phyloP scores from a whole-genome alignment of 306 rosid species.

The Vigna hirtella region DNA sequence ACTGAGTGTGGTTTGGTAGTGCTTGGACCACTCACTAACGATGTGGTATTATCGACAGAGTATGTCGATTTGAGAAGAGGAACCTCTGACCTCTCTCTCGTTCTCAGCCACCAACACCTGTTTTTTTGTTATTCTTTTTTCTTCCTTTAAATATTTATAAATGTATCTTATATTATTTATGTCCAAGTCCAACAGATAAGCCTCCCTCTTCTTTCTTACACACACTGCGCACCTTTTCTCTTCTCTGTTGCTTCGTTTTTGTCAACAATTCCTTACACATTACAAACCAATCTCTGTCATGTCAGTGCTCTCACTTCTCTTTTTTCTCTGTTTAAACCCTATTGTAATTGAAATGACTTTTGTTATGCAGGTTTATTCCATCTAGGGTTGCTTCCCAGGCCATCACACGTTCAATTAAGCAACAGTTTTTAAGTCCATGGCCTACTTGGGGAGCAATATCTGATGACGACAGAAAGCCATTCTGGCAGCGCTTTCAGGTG shows the following conservation, averaged over 20 bases:
- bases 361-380: no score
- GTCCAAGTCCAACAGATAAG: slow-evolving; percentile 35
- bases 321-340: slow-evolving; percentile 12
- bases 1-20: slow-evolving; percentile 41
- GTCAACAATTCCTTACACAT: background rate
- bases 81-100: background rate
- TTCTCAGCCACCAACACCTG: slow-evolving; percentile 48
- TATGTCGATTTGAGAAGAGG: slow-evolving; percentile 25
- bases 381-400: no score
- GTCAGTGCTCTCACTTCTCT: slow-evolving; percentile 25
- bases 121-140: background rate
- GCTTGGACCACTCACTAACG: slow-evolving; percentile 67
- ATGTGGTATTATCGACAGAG: slow-evolving; percentile 59
- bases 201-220: background rate
- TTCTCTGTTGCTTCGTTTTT: slow-evolving; percentile 36
- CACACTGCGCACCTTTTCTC: slow-evolving; percentile 44
- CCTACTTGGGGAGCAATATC: no score
- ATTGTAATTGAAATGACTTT: no score
- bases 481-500: no score
- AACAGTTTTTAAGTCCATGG: no score
- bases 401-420: no score
- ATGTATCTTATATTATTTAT: slow-evolving; percentile 10
- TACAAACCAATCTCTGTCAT: slow-evolving; percentile 43
- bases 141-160: background rate
- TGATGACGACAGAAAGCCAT: no score